Percentiles rank a stretch among this genome's conserved stretches.
Conservation (phyloP, 2,329 filamentous ascomycete species). For the Sclerotinia nivalis region DNA sequence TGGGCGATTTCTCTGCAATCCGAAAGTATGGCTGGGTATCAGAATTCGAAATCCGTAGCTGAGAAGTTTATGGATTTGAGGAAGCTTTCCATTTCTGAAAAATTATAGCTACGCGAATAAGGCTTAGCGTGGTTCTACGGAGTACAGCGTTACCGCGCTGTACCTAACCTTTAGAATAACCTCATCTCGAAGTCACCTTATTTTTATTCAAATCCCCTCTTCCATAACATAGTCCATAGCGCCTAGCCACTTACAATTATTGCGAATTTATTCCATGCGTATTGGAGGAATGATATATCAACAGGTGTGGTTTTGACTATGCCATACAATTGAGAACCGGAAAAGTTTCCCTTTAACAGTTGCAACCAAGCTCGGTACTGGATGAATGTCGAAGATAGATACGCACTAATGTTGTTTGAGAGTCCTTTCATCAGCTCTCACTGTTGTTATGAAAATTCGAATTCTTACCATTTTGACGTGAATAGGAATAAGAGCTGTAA, state of each 20-base stretch:
- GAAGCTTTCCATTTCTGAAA: slow-evolving; percentile 7
- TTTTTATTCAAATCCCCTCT: background rate
- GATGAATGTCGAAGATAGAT: background rate
- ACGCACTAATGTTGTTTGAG: background rate
- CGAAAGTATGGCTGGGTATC: background rate
- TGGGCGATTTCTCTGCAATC: background rate
- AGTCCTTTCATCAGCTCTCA: background rate
- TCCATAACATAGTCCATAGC: too few relatives aligned
- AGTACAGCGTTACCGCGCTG: background rate
- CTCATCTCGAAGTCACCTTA: background rate
- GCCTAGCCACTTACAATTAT: too few relatives aligned
- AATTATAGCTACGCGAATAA: slow-evolving; percentile 14
- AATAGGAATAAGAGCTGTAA: background rate
- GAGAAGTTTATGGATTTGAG: background rate
- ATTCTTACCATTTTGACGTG: background rate
- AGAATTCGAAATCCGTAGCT: background rate
- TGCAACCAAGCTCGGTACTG: background rate
- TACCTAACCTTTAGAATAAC: background rate
- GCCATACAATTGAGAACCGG: background rate
- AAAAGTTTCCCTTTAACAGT: background rate
- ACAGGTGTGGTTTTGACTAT: background rate
- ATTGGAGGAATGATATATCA: background rate
- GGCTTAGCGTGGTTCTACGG: slow-evolving; percentile 10
- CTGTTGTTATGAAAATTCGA: background rate
- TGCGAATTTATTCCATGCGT: background rate